Evolutionary conservation across 371 early-diverging fungal species (phyloP).

Genomic region (Smittium mucronatum): DNA sequence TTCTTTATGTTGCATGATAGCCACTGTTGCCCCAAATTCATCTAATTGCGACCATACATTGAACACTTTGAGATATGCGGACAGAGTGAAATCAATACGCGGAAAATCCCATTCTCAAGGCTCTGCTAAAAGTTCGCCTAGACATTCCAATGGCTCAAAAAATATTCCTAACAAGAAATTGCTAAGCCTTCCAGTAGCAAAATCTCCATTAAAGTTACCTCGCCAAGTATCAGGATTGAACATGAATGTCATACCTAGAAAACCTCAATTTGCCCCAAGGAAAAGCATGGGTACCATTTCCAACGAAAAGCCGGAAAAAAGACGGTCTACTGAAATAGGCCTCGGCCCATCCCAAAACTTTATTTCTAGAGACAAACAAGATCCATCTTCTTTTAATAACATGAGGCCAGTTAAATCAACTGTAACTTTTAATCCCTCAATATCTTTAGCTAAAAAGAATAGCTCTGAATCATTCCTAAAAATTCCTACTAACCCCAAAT

Average conservation of each 20-base stretch:
- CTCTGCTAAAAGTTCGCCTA: not conserved
- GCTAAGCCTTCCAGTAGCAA: not conserved
- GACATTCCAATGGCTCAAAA: not conserved
- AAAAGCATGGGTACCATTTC: not conserved
- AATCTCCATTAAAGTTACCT: not conserved
- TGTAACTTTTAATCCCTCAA: not conserved
- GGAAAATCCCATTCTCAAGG: not conserved
- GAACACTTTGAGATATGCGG: conserved; percentile 97
- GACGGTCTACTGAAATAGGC: not conserved
- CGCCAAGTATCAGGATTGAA: not conserved
- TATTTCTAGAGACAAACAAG: not conserved
- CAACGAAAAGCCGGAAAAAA: not conserved
- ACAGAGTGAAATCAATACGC: conserved; percentile 75
- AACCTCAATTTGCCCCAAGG: not conserved
- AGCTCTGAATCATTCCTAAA: not conserved
- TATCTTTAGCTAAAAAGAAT: not conserved
- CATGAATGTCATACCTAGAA: not conserved
- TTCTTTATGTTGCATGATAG: conserved; percentile 94
- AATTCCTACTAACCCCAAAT: not conserved
- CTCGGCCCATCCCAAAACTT: not conserved
- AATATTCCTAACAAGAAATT: not conserved
- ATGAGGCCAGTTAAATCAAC: not conserved
- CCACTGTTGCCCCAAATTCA: conserved; percentile 85
- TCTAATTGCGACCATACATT: conserved; percentile 93
- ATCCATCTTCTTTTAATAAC: not conserved